Evolutionary conservation across 106 monocot genomes (phyloP).

Genomic region (Gastrodia elata): DNA sequence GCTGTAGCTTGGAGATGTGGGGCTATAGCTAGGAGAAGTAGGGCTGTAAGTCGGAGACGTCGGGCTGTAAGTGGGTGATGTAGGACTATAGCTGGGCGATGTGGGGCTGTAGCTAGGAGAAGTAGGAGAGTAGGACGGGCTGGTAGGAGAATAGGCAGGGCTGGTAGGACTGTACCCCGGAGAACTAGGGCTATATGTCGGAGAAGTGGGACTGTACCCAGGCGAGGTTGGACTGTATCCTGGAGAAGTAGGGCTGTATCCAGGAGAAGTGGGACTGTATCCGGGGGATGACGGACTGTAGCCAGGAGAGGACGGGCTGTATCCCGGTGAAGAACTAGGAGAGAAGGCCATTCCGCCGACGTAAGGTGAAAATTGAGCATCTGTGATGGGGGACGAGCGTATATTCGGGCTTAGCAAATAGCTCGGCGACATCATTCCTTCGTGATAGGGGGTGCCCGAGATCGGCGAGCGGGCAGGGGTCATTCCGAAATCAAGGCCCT

Average conservation of each 20-base stretch:
- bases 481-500: slow-evolving; percentile 93
- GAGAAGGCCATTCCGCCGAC: slow-evolving; percentile 95
- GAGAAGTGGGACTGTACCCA: slow-evolving; percentile 84
- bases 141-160: slow-evolving; percentile 94
- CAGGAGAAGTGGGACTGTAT: slow-evolving; percentile 87
- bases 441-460: slow-evolving; percentile 79
- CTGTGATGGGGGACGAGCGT: slow-evolving; percentile 75
- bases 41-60: slow-evolving; percentile 84
- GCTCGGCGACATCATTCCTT: slow-evolving; percentile 98
- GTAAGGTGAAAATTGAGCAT: slow-evolving; percentile 99
- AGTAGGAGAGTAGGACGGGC: slow-evolving; percentile 81
- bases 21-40: slow-evolving; percentile 81
- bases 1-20: slow-evolving; percentile 82
- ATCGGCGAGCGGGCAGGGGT: slow-evolving; percentile 82
- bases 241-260: slow-evolving; percentile 86
- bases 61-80: slow-evolving; percentile 74
- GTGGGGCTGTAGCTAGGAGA: slow-evolving; percentile 80
- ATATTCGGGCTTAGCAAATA: slow-evolving; percentile 82
- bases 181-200: slow-evolving; percentile 87
- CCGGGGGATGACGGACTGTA: slow-evolving; percentile 93
- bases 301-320: slow-evolving; percentile 87
- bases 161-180: slow-evolving; percentile 95
- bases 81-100: slow-evolving; percentile 74
- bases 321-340: slow-evolving; percentile 78
- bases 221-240: slow-evolving; percentile 92